Evolutionary conservation across 2,329 filamentous ascomycete genomes (phyloP).

Genomic region (Calonectria ilicicola): DNA sequence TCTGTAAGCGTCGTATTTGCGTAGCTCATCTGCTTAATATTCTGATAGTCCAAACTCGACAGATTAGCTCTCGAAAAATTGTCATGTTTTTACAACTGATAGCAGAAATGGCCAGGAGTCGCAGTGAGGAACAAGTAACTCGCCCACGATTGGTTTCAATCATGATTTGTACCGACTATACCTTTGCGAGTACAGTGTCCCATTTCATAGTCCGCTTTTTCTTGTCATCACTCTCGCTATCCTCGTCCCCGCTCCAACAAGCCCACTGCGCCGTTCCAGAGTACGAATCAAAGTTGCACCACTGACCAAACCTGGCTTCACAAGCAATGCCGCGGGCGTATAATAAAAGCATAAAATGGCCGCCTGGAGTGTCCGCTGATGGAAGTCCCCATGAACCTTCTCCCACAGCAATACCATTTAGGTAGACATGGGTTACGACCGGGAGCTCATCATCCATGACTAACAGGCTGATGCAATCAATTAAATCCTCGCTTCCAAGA

Average conservation of each 20-base stretch:
- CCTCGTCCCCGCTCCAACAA: neutral
- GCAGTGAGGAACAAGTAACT: too few species aligned
- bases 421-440: neutral
- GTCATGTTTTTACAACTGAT: too few species aligned
- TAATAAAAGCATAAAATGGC: conserved; percentile 11
- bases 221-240: neutral
- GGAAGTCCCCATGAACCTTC: fast-evolving
- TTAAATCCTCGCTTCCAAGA: neutral
- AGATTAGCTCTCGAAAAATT: too few species aligned
- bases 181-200: neutral
- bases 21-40: too few species aligned
- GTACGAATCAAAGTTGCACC: conserved; percentile 24
- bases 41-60: too few species aligned
- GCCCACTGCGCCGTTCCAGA: neutral
- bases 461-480: neutral
- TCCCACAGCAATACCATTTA: conserved; percentile 8
- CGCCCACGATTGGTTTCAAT: too few species aligned
- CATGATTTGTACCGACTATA: neutral
- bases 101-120: too few species aligned
- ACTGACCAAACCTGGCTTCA: conserved; percentile 26
- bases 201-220: neutral
- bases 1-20: too few species aligned
- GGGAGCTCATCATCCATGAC: neutral
- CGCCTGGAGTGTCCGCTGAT: neutral
- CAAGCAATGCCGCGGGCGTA: neutral